Evolutionary conservation across 495 filamentous ascomycete genomes (phyloP), one percentile per base, ranked within the genome.

Genomic region (Aspergillus saccharolyticus): DNA sequence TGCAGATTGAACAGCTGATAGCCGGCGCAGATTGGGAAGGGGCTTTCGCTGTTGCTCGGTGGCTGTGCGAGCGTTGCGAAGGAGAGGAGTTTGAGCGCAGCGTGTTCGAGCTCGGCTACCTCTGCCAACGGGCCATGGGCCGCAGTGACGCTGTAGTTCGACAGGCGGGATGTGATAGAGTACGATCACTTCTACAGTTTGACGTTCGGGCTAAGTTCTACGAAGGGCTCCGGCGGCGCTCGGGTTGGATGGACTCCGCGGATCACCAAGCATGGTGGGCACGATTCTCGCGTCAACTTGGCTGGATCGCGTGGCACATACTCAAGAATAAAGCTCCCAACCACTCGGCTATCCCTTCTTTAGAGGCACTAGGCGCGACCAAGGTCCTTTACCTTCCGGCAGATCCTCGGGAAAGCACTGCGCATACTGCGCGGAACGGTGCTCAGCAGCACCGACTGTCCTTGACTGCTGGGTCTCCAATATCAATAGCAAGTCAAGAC

Each of bases 231-330:
- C 54, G 48, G 42, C 62, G 64, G 21, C 21, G 51, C 1, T 15
- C 9, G 0, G 30, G 52, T 20, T 69, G 61, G 63, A 58, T 63
- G 52, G 16, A 59, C 17, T 33, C 61, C 3, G 3, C 25, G 1
- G 4, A 39, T 0, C 28, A 55, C 16, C 16, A 12, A 4, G 51
- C 61, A 1, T 64, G 60, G 55, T 73, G 69, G 70, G 4, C 24
- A 0, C 16, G 1, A 0, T 69, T 70, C 25, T 52, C 61, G 0
- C 49, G 16, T 0, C 68, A 74, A 47, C 52, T 75, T 2, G 68
- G 67, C 5, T 75, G 71, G 71, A 42, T 69, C 0, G 49, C 60
- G 2, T 71, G 68, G 70, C 57, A 63, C 21, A 63, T n/a, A n/a
- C n/a, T 61, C 3, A 51, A 52, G 1, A 64, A 53, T 10, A 16